Conservation (phyloP, 139 green algal species). For the Spirogloea muscicola region DNA sequence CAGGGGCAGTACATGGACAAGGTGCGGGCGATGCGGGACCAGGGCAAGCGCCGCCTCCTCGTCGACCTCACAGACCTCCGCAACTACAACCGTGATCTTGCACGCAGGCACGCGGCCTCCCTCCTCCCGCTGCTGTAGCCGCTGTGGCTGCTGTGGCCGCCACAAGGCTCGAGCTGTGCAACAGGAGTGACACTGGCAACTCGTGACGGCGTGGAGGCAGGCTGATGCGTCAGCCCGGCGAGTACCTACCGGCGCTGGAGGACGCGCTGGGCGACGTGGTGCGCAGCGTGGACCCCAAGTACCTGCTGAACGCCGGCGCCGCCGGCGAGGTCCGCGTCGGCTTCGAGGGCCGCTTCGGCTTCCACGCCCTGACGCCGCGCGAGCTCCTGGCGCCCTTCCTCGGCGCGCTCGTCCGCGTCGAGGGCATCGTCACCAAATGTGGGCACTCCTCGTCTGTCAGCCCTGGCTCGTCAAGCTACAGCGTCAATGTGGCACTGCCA, state of each 20-base stretch:
- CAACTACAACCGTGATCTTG: slow-evolving; percentile 68
- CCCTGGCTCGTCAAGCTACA: no score
- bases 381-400: slow-evolving; percentile 73
- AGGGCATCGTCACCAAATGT: slow-evolving; percentile 94
- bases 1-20: slow-evolving; percentile 50
- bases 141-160: no score
- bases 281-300: slow-evolving; percentile 50
- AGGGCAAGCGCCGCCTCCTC: slow-evolving; percentile 53
- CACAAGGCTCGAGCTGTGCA: no score
- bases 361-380: slow-evolving; percentile 75
- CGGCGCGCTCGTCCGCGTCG: slow-evolving; percentile 79
- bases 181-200: no score
- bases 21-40: slow-evolving; percentile 40
- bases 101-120: no score
- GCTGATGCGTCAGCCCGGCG: slow-evolving; percentile 67
- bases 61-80: slow-evolving; percentile 67
- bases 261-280: slow-evolving; percentile 77
- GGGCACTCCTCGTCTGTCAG: no score
- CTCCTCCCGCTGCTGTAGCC: no score
- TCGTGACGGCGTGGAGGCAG: no score
- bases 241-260: slow-evolving; percentile 78
- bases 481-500: no score
- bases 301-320: slow-evolving; percentile 2
- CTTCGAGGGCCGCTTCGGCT: slow-evolving; percentile 87
- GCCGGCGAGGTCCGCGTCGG: slow-evolving; percentile 61